phyloP scores from a whole-genome alignment of 2,329 filamentous ascomycete genomes.

The Metarhizium rileyi region DNA sequence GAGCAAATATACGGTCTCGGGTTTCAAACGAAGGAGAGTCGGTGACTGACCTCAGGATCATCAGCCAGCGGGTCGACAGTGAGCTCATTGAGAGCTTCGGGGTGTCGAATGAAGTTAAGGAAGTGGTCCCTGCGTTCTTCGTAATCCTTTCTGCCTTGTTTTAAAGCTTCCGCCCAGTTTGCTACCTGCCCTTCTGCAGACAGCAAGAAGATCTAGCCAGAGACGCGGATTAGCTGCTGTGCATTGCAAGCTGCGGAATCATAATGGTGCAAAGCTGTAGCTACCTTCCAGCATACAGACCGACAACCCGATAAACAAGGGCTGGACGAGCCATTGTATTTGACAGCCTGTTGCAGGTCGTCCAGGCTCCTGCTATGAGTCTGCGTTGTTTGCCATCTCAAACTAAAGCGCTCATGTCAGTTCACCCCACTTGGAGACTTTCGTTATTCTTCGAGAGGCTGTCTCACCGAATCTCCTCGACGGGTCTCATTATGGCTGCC shows the following conservation, averaged over 20 bases:
- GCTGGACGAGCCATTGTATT: conserved; percentile 46
- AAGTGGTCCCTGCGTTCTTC: conserved; percentile 62
- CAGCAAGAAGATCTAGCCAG: conserved; percentile 62
- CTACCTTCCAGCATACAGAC: conserved; percentile 87
- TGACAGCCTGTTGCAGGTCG: conserved; percentile 57
- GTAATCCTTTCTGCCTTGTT: conserved; percentile 66
- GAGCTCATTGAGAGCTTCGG: conserved; percentile 63
- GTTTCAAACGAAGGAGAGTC: not conserved
- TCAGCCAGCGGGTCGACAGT: conserved; percentile 78
- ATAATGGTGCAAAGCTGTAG: not conserved
- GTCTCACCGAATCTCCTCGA: conserved; percentile 29
- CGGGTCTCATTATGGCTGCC: conserved; percentile 23
- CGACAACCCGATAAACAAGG: conserved; percentile 65
- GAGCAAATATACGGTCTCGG: not conserved
- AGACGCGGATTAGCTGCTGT: conserved; percentile 9
- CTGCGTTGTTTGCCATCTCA: conserved; percentile 58
- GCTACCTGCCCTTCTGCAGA: conserved; percentile 56
- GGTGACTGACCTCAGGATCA: conserved; percentile 46
- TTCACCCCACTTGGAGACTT: not conserved
- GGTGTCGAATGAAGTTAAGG: conserved; percentile 73
- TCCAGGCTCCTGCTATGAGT: conserved; percentile 45
- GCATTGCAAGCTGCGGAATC: conserved; percentile 2
- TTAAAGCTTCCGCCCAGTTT: conserved; percentile 59
- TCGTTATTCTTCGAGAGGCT: too few species aligned
- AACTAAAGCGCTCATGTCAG: conserved; percentile 29